Conservation (phyloP, 2,329 filamentous ascomycete species). For the Emmonsiellopsis sp. region DNA sequence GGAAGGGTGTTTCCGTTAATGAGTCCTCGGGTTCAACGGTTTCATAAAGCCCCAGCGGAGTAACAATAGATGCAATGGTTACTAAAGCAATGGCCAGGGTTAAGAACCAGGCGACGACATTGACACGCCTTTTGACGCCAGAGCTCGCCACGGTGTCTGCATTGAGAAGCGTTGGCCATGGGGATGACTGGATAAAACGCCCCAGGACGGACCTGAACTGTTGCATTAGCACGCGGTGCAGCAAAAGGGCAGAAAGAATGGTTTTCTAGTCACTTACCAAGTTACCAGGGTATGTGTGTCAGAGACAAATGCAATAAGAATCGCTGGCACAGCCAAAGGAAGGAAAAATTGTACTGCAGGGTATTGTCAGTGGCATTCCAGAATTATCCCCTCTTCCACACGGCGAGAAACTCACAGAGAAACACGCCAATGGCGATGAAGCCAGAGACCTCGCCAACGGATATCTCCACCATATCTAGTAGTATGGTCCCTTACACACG, state of each 20-base stretch:
- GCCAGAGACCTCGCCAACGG: slow-evolving; percentile 30
- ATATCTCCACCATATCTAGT: slow-evolving; percentile 11
- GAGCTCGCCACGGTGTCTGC: slow-evolving; percentile 26
- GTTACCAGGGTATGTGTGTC: slow-evolving; percentile 24
- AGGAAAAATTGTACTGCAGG: slow-evolving; percentile 26
- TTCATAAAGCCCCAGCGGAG: slow-evolving; percentile 38
- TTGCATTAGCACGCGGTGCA: neutral
- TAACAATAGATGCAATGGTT: slow-evolving; percentile 34
- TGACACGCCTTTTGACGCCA: slow-evolving; percentile 22
- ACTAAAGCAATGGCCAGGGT: slow-evolving; percentile 23
- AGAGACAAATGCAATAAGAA: slow-evolving; percentile 26
- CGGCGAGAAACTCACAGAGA: slow-evolving; percentile 13
- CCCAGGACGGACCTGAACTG: slow-evolving; percentile 25
- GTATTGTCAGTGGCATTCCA: neutral
- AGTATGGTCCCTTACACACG: neutral
- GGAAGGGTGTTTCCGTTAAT: slow-evolving; percentile 19
- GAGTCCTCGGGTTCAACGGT: slow-evolving; percentile 17
- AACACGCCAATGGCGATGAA: slow-evolving; percentile 29
- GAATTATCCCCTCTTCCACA: neutral
- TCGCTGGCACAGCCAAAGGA: slow-evolving; percentile 26
- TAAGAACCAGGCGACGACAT: slow-evolving; percentile 16
- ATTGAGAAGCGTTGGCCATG: slow-evolving; percentile 35
- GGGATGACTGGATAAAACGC: slow-evolving; percentile 28
- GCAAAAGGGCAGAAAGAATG: neutral
- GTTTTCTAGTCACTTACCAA: slow-evolving; percentile 7